A percentile compares a stretch with the other conserved stretches of the same genome.
phyloP scores from a whole-genome alignment of 2,329 filamentous ascomycete species.

The Diaporthe helianthi region DNA sequence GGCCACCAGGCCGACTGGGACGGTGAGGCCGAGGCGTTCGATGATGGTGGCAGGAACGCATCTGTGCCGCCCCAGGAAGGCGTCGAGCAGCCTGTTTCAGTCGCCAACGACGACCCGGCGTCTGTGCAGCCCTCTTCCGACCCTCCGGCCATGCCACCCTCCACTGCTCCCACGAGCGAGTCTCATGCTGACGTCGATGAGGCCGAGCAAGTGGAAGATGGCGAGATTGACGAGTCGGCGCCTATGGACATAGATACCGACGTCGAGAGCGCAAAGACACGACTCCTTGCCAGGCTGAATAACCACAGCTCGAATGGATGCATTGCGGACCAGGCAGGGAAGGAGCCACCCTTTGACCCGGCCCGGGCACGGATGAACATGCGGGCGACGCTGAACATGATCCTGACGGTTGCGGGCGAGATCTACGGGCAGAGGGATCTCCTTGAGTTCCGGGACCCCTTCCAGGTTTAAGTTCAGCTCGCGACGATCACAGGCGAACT shows the following conservation, averaged over 20 bases:
- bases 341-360: constrained; percentile 40
- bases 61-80: constrained; percentile 6
- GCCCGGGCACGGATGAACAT: constrained; percentile 55
- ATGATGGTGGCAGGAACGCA: constrained; percentile 40
- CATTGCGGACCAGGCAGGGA: constrained; percentile 40
- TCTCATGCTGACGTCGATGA: constrained; percentile 35
- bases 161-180: constrained; percentile 44
- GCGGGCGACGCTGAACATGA: constrained; percentile 87
- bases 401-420: constrained; percentile 85
- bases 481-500: constrained; percentile 14
- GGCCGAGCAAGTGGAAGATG: constrained; percentile 45
- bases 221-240: constrained; percentile 46
- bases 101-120: constrained; percentile 7
- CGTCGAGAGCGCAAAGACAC: constrained; percentile 56
- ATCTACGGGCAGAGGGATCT: constrained; percentile 90
- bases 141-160: constrained; percentile 1
- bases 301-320: constrained; percentile 25
- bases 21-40: constrained; percentile 47
- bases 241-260: constrained; percentile 42
- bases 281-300: constrained; percentile 55
- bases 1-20: constrained; percentile 46
- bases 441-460: constrained; percentile 74
- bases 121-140: constrained; percentile 14
- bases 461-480: constrained; percentile 48
- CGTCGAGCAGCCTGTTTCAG: neutral